phyloP scores from a whole-genome alignment of 2,329 filamentous ascomycete genomes.

The Fusarium bulbicola region DNA sequence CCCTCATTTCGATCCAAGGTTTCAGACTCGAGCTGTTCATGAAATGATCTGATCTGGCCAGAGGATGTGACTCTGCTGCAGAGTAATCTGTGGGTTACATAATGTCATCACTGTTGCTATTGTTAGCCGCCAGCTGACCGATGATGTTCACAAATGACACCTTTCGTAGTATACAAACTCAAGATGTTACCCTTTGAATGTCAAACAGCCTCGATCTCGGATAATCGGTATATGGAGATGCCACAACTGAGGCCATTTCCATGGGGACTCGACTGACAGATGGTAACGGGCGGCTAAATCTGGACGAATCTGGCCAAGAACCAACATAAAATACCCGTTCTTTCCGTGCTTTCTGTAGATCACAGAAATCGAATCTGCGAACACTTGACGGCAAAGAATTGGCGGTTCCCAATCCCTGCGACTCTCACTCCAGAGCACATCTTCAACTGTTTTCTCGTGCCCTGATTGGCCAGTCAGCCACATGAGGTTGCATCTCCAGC shows the following conservation, averaged over 20 bases:
- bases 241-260: slow-evolving; percentile 26
- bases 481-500: slow-evolving; percentile 24
- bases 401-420: slow-evolving; percentile 19
- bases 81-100: not conserved
- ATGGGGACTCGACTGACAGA: slow-evolving; percentile 28
- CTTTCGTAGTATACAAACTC: not conserved
- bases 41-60: not conserved
- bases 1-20: slow-evolving; percentile 4
- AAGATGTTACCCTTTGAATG: not conserved
- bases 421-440: slow-evolving; percentile 27
- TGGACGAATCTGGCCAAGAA: slow-evolving; percentile 16
- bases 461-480: slow-evolving; percentile 39
- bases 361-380: slow-evolving; percentile 23
- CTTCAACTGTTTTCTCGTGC: slow-evolving; percentile 6
- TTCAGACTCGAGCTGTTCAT: not conserved
- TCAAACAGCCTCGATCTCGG: slow-evolving; percentile 2
- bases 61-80: not conserved
- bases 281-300: slow-evolving; percentile 28
- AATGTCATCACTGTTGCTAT: not conserved
- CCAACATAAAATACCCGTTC: not conserved
- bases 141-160: not conserved
- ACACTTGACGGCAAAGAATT: slow-evolving; percentile 17
- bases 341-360: slow-evolving; percentile 3
- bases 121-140: not conserved
- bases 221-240: not conserved